Base-by-base conservation (phyloP, 345 rosid species). In the Pistacia vera region DNA sequence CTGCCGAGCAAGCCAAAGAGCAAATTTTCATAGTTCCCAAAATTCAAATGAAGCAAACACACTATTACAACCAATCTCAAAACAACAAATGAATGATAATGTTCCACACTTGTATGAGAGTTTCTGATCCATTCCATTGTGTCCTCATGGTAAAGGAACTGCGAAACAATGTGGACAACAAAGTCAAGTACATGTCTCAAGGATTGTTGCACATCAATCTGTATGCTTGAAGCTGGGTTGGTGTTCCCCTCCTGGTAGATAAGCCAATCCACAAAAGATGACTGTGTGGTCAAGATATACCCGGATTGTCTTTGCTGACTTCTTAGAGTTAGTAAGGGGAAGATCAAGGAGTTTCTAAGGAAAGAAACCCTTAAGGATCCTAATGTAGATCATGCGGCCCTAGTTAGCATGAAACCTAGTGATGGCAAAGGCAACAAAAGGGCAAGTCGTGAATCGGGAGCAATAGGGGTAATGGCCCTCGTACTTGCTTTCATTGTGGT, bases 201-300 rank as follows among this genome's bases (percentile, higher is more conserved):
- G 18, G n/a, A 36, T 55, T 68, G 74, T 52, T 72, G 49, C 28
- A 16, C 8, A 54, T 60, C 71, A 13, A 35, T 16, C 63, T n/a
- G 2, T 25, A 13, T 63, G 20, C 28, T 30, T 20, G 72, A 25
- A 44, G 41, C 22, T 61, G 64, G 36, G 20, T 12, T 11, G 4
- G 58, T 16, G 38, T 35, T 78, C 57, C 73, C 73, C 8, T 78
- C 86, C 71, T 76, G 56, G 75, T 59, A 66, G 54, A 80, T 56
- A 30, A 88, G 82, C 85, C 84, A 85, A 72, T 88, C 90, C 65
- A 80, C 68, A 60, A 85, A 80, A 51, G 84, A 74, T 57, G 87
- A 75, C 69, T 81, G 78, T 0, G 86, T 77, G 0, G 83, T 54
- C n/a, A 49, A 64, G 36, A 86, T 54, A 65, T 5, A 71, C 13